Conservation (phyloP, 257 asterid genomes). For the Orobanche coerulescens region DNA sequence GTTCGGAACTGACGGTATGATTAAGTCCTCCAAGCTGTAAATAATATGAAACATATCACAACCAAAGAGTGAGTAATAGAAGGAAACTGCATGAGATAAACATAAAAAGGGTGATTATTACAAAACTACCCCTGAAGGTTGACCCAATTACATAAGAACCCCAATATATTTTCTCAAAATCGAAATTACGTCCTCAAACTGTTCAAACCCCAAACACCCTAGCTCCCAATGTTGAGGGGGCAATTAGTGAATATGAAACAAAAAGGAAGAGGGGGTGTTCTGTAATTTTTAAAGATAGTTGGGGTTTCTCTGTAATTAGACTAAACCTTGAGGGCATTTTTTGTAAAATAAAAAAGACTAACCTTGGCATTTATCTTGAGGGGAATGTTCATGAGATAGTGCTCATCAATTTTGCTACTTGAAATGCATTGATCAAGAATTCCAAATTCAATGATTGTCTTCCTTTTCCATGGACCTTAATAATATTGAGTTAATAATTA, state of each 20-base stretch:
- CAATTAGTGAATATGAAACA: too few relatives aligned
- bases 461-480: conserved; percentile 48
- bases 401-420: conserved; percentile 29
- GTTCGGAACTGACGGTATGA: conserved; percentile 29
- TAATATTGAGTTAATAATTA: neutral
- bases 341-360: neutral
- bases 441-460: conserved; percentile 36
- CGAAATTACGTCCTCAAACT: too few relatives aligned
- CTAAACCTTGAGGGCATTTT: neutral
- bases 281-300: neutral
- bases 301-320: neutral
- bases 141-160: too few relatives aligned
- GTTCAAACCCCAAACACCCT: too few relatives aligned
- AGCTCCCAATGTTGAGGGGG: too few relatives aligned
- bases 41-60: neutral
- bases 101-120: neutral
- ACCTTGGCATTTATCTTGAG: conserved; percentile 43
- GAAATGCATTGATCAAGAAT: conserved; percentile 40
- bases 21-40: conserved; percentile 43
- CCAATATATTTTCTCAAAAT: too few relatives aligned
- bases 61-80: neutral
- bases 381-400: conserved; percentile 31
- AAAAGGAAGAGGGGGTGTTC: too few relatives aligned
- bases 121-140: neutral
- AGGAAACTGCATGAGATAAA: neutral